These are phyloP conservation scores for Heterobasidion annosum DNA, from an alignment of 1,284 basidiomycete species.

Conservation along the genomic window DNA sequence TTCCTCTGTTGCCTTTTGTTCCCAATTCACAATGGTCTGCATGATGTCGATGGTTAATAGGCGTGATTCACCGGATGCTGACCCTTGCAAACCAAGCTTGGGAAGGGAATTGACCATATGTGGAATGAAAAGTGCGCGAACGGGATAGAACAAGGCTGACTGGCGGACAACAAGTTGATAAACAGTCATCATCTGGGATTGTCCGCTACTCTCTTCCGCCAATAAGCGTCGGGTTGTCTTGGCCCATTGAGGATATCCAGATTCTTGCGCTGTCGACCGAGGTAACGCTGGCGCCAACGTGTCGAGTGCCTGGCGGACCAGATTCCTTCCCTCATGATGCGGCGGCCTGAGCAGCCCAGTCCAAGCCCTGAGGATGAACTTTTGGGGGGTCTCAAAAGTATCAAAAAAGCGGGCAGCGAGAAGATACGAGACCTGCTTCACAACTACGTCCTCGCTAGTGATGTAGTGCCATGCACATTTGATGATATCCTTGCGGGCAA, in stretches of 20 bases:
- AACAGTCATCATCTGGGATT: constrained; percentile 81
- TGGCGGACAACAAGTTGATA: constrained; percentile 93
- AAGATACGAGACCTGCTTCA: constrained; percentile 92
- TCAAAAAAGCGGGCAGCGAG: constrained; percentile 94
- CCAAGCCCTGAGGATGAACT: constrained; percentile 95
- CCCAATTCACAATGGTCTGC: constrained; percentile 86
- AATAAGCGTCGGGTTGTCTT: constrained; percentile 82
- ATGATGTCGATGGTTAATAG: constrained; percentile 77
- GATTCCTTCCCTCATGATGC: constrained; percentile 72
- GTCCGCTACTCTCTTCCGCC: constrained; percentile 81
- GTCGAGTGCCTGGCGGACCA: constrained; percentile 85
- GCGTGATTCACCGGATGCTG: constrained; percentile 77
- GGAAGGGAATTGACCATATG: constrained; percentile 89
- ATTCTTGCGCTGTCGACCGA: constrained; percentile 43
- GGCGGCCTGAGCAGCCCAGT: constrained; percentile 83
- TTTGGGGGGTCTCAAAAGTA: constrained; percentile 84
- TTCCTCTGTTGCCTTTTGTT: constrained; percentile 46
- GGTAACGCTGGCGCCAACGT: constrained; percentile 87
- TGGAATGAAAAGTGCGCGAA: constrained; percentile 91
- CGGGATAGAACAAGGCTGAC: constrained; percentile 87
- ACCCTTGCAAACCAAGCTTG: constrained; percentile 77
- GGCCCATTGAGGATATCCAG: constrained; percentile 80
- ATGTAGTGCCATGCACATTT: constrained; percentile 93
- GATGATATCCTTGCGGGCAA: constrained; percentile 90
- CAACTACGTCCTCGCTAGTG: constrained; percentile 79